Conservation (phyloP, 2,329 filamentous ascomycete species). For the Penicillium sclerotigenum region DNA sequence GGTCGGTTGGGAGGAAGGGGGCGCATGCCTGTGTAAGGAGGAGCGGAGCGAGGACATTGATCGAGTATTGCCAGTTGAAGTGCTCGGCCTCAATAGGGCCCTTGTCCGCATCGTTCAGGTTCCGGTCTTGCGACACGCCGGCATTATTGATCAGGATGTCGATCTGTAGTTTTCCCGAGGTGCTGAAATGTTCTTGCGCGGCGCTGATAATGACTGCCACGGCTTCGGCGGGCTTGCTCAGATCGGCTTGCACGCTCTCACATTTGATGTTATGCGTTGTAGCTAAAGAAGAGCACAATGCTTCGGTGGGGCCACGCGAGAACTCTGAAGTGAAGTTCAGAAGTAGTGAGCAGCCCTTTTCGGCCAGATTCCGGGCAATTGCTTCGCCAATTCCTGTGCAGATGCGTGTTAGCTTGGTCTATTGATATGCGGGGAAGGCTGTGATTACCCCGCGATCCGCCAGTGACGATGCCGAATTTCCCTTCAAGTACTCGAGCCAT, state of each 20-base stretch:
- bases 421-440: not conserved
- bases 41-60: constrained; percentile 80
- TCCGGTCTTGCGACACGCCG: constrained; percentile 53
- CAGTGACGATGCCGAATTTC: constrained; percentile 76
- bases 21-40: constrained; percentile 71
- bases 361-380: constrained; percentile 67
- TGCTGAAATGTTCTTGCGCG: constrained; percentile 57
- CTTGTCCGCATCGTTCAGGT: constrained; percentile 62
- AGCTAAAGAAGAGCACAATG: constrained; percentile 57
- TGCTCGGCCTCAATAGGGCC: constrained; percentile 60
- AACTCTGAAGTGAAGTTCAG: constrained; percentile 69
- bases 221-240: constrained; percentile 61
- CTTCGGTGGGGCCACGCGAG: constrained; percentile 52
- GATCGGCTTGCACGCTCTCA: constrained; percentile 66
- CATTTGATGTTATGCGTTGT: constrained; percentile 58
- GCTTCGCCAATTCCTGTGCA: constrained; percentile 68
- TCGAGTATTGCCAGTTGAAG: constrained; percentile 69
- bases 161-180: constrained; percentile 58
- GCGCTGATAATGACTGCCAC: constrained; percentile 55
- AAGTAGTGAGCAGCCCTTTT: constrained; percentile 66
- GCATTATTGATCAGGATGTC: constrained; percentile 90
- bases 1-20: constrained; percentile 67
- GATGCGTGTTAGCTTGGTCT: not conserved
- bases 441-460: constrained; percentile 67
- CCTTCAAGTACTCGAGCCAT: constrained; percentile 56